Evolutionary conservation across 306 rosid species (phyloP).

Genomic region (Mimosa pudica): DNA sequence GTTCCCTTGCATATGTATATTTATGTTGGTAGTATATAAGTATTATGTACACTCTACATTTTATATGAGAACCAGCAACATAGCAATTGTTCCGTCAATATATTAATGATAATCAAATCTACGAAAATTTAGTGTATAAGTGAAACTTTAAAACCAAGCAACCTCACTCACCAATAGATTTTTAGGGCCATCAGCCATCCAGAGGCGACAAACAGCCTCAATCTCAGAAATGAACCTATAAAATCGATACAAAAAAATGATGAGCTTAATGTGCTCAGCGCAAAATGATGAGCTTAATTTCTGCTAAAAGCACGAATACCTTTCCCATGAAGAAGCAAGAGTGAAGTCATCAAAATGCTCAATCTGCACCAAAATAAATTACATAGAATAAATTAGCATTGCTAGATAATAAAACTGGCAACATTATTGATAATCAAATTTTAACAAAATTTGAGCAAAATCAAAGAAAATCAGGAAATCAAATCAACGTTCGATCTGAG

Average conservation of each 20-base stretch:
- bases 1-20: no score
- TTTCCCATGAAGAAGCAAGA: conserved; percentile 95
- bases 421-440: not conserved
- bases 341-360: conserved; percentile 99
- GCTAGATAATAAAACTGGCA: not conserved
- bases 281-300: conserved; percentile 15
- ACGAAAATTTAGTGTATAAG: not conserved
- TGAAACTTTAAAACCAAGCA: conserved; percentile 28
- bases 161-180: conserved; percentile 82
- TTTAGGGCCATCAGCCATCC: conserved; percentile 84
- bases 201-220: conserved; percentile 84
- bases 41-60: not conserved
- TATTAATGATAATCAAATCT: not conserved
- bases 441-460: not conserved
- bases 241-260: conserved; percentile 5
- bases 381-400: conserved; percentile 1
- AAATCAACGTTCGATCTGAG: not conserved
- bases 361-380: conserved; percentile 49
- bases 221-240: conserved; percentile 91
- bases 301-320: conserved; percentile 45
- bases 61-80: conserved; percentile 2
- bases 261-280: not conserved
- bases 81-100: not conserved
- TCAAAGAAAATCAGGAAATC: not conserved
- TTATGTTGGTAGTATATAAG: no score